Evolutionary conservation across 257 asterid genomes (phyloP).

Genomic region (Paulownia fortunei): DNA sequence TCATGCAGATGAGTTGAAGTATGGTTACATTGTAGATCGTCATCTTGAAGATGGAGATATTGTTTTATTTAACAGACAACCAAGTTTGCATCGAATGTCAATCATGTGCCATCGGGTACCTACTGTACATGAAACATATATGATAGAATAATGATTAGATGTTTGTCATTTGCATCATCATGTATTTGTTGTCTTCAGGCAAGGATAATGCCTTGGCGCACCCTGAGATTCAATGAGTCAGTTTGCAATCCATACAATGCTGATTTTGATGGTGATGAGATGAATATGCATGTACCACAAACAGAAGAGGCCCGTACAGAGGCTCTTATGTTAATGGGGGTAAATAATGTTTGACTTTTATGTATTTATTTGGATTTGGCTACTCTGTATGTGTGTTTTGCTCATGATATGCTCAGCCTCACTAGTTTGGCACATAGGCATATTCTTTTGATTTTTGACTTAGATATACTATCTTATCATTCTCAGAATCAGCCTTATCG

Average conservation of each 20-base stretch:
- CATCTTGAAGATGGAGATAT: constrained; percentile 95
- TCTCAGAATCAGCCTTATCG: not conserved
- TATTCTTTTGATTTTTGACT: not conserved
- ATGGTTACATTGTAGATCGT: constrained; percentile 81
- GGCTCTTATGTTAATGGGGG: constrained; percentile 98
- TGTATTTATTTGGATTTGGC: constrained; percentile 25
- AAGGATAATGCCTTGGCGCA: constrained; percentile 99
- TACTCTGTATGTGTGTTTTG: not conserved
- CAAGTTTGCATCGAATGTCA: constrained; percentile 98
- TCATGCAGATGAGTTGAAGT: constrained; percentile 79
- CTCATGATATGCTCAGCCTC: not conserved
- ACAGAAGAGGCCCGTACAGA: constrained; percentile 97
- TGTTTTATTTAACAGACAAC: constrained; percentile 89
- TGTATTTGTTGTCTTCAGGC: constrained; percentile 61
- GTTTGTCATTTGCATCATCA: constrained; percentile 27
- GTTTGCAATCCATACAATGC: constrained; percentile 99
- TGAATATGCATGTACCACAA: constrained; percentile 99
- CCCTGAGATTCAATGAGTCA: constrained; percentile 94
- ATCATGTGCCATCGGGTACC: constrained; percentile 93
- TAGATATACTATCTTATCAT: not conserved
- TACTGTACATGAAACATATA: constrained; percentile 22
- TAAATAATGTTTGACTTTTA: constrained; percentile 37
- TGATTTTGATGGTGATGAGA: constrained; percentile 99
- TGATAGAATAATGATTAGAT: not conserved
- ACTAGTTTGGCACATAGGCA: not conserved